These are phyloP conservation scores for Blepharisma undulans DNA, from an alignment of 169 alveolate species.

Conservation along the genomic window DNA sequence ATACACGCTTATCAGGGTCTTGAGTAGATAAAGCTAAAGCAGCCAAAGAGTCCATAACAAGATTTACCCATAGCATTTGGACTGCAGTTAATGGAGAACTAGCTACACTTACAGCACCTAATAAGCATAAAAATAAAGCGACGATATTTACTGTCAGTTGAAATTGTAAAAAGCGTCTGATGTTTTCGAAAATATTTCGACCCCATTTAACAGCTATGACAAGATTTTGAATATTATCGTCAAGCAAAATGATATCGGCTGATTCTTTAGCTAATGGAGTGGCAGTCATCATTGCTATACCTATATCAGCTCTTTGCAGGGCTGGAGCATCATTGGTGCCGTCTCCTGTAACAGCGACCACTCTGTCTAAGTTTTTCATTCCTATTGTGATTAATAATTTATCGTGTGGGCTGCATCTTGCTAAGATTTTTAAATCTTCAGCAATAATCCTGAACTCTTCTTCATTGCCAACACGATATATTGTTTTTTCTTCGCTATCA, in stretches of 20 bases:
- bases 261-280: conserved; percentile 93
- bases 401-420: conserved; percentile 92
- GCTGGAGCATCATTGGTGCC: conserved; percentile 97
- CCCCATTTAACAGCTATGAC: conserved; percentile 91
- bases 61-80: conserved; percentile 86
- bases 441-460: conserved; percentile 67
- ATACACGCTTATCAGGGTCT: conserved; percentile 84
- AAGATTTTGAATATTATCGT: conserved; percentile 89
- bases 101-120: conserved; percentile 58
- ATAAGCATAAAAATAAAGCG: conserved; percentile 81
- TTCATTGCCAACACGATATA: conserved; percentile 28
- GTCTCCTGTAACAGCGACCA: conserved; percentile 95
- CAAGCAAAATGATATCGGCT: conserved; percentile 89
- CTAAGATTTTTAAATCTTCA: conserved; percentile 82
- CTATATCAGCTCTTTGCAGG: conserved; percentile 89
- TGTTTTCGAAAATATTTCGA: conserved; percentile 87
- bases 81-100: conserved; percentile 82
- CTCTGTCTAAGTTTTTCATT: conserved; percentile 48
- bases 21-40: conserved; percentile 92
- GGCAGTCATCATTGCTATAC: conserved; percentile 94
- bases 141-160: conserved; percentile 89
- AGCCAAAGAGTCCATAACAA: conserved; percentile 91
- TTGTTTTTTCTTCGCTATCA: background rate
- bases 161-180: conserved; percentile 90
- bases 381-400: conserved; percentile 69